phyloP scores from a whole-genome alignment of 2,329 filamentous ascomycete genomes.

The Leptographium wingfieldii region DNA sequence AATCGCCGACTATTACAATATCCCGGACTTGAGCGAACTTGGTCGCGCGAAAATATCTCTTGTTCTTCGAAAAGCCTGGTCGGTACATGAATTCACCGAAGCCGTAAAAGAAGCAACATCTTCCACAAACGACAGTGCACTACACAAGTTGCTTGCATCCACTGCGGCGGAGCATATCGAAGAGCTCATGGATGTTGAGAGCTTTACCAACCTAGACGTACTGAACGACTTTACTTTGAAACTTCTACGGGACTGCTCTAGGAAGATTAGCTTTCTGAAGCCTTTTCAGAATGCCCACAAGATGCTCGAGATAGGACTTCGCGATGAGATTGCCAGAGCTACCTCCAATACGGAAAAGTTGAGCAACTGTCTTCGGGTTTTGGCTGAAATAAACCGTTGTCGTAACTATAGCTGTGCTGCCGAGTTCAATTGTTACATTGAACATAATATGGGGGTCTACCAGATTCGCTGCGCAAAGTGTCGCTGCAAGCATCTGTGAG shows the following conservation, averaged over 20 bases:
- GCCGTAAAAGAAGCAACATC: background rate
- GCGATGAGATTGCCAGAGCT: too few species aligned
- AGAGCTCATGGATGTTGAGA: background rate
- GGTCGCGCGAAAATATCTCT: background rate
- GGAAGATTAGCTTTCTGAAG: background rate
- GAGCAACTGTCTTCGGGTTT: background rate
- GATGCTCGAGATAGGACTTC: background rate
- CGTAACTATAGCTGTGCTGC: background rate
- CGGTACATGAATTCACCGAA: background rate
- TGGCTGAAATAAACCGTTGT: background rate
- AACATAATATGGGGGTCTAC: background rate
- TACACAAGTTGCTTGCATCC: background rate
- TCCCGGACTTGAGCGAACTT: background rate
- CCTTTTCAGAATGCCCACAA: too few species aligned
- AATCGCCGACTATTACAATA: background rate
- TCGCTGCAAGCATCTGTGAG: background rate
- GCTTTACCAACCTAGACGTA: background rate
- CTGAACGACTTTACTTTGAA: background rate
- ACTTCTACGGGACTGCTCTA: background rate
- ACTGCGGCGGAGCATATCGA: background rate
- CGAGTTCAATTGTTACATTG: background rate
- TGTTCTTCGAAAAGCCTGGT: background rate
- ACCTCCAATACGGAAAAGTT: background rate
- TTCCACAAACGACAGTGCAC: background rate
- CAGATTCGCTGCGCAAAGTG: background rate